These are phyloP conservation scores for Juncus inflexus DNA, from an alignment of 176 grass and related monocot genomes.

Conservation along the genomic window DNA sequence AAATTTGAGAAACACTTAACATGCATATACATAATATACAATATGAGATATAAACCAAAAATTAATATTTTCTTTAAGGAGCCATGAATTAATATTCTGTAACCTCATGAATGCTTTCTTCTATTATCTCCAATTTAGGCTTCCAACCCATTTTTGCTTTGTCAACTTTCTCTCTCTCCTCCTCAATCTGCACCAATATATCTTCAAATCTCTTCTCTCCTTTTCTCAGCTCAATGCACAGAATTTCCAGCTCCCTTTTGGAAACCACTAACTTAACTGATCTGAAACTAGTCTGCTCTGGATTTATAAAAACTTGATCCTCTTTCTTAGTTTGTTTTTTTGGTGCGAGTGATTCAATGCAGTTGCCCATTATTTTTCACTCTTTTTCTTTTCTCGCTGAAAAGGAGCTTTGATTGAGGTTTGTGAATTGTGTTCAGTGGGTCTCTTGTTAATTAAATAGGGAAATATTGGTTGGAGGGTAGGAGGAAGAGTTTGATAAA, in stretches of 20 bases:
- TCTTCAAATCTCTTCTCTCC: slow-evolving; percentile 29
- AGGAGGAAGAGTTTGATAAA: too few relatives aligned
- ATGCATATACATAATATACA: too few relatives aligned
- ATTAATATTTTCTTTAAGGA: background rate
- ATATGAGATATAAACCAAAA: background rate
- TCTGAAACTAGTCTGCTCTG: slow-evolving; percentile 11
- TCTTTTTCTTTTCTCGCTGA: background rate
- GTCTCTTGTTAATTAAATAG: too few relatives aligned
- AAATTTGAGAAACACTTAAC: too few relatives aligned
- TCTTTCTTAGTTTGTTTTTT: slow-evolving; percentile 5
- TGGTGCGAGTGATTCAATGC: slow-evolving; percentile 25
- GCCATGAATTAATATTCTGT: slow-evolving; percentile 2
- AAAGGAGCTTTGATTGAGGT: background rate
- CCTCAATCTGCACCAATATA: slow-evolving; percentile 27
- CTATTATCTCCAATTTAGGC: slow-evolving; percentile 30
- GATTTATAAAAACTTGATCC: background rate
- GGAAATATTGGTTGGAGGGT: too few relatives aligned
- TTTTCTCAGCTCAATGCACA: slow-evolving; percentile 24
- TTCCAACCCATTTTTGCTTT: slow-evolving; percentile 28
- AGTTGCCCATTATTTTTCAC: slow-evolving; percentile 21
- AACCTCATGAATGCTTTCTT: slow-evolving; percentile 19
- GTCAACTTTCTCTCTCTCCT: slow-evolving; percentile 4
- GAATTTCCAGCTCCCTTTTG: slow-evolving; percentile 23
- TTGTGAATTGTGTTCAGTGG: too few relatives aligned
- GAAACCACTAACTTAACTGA: slow-evolving; percentile 23